Percentiles rank a stretch among this genome's conserved stretches.
phyloP scores from a whole-genome alignment of 2,329 filamentous ascomycete genomes.

The Talaromyces piceae region DNA sequence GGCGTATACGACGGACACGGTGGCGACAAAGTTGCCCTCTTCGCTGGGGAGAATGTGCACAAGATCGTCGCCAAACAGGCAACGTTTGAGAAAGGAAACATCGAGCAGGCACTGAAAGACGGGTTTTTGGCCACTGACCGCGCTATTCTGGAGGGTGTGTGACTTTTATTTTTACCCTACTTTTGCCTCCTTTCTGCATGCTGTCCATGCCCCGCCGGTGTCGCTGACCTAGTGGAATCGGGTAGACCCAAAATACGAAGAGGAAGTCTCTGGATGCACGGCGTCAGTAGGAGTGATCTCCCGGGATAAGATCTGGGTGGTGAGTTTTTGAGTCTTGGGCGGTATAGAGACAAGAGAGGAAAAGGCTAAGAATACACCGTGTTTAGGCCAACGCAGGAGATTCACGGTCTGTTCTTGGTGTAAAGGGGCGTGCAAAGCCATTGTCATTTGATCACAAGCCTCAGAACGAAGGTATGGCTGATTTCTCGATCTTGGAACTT shows the following conservation, averaged over 20 bases:
- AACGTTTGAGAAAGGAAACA: slow-evolving; percentile 80
- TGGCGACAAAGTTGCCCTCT: slow-evolving; percentile 91
- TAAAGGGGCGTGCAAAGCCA: slow-evolving; percentile 95
- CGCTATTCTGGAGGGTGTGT: slow-evolving; percentile 86
- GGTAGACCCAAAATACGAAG: slow-evolving; percentile 89
- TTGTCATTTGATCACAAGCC: slow-evolving; percentile 99
- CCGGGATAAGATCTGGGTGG: slow-evolving; percentile 86
- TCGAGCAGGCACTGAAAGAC: slow-evolving; percentile 94
- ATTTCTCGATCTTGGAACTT: neutral
- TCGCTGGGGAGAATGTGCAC: slow-evolving; percentile 86
- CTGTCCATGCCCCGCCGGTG: neutral
- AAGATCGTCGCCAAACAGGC: slow-evolving; percentile 93
- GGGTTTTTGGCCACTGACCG: slow-evolving; percentile 93
- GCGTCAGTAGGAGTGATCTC: slow-evolving; percentile 86
- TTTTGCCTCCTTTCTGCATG: too few species aligned
- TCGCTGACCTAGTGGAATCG: slow-evolving; percentile 15
- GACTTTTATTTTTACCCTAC: neutral
- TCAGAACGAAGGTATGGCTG: slow-evolving; percentile 74
- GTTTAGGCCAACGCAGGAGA: slow-evolving; percentile 89
- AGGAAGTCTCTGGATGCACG: slow-evolving; percentile 96
- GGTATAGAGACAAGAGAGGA: neutral
- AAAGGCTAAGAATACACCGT: neutral
- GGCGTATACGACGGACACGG: slow-evolving; percentile 97
- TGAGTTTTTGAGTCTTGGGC: slow-evolving; percentile 51
- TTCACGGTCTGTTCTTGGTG: slow-evolving; percentile 86